Percentiles rank a stretch among this genome's conserved stretches.
Evolutionary conservation across 164 flowering plant species (phyloP).

Genomic region (Buxus sempervirens): DNA sequence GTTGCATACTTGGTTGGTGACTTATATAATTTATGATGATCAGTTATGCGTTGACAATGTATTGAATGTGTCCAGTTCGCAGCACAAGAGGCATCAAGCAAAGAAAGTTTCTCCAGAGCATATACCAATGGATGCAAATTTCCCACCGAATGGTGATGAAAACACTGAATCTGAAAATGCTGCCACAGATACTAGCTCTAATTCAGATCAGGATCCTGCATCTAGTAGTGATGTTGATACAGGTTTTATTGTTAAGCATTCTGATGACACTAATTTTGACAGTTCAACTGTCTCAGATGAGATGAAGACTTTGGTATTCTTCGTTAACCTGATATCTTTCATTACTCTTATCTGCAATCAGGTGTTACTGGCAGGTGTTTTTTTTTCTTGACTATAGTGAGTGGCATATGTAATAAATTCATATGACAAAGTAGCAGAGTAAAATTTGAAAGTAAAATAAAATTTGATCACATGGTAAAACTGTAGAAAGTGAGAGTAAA

Average conservation of each 20-base stretch:
- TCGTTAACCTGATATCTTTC: slow-evolving; percentile 2
- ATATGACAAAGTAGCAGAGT: too few relatives aligned
- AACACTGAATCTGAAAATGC: slow-evolving; percentile 28
- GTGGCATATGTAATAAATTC: neutral
- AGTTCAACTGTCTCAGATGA: slow-evolving; percentile 17
- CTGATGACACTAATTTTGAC: slow-evolving; percentile 14
- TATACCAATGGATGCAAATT: slow-evolving; percentile 26
- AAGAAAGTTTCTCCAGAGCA: slow-evolving; percentile 45
- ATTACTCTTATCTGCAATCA: neutral
- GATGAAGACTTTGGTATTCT: slow-evolving; percentile 32
- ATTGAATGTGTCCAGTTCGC: slow-evolving; percentile 43
- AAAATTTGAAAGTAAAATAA: too few relatives aligned
- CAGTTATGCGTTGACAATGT: neutral
- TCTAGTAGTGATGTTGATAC: slow-evolving; percentile 17
- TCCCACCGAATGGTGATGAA: slow-evolving; percentile 28
- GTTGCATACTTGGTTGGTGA: too few relatives aligned
- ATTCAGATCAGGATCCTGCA: slow-evolving; percentile 20
- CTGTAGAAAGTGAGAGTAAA: too few relatives aligned
- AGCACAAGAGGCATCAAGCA: slow-evolving; percentile 42
- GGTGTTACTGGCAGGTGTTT: neutral
- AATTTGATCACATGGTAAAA: too few relatives aligned
- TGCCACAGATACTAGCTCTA: slow-evolving; percentile 16
- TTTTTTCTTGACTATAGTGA: neutral
- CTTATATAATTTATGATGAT: neutral
- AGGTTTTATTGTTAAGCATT: slow-evolving; percentile 21